phyloP scores from a whole-genome alignment of 1,284 basidiomycete genomes.

The Cutaneotrichosporon sp. region DNA sequence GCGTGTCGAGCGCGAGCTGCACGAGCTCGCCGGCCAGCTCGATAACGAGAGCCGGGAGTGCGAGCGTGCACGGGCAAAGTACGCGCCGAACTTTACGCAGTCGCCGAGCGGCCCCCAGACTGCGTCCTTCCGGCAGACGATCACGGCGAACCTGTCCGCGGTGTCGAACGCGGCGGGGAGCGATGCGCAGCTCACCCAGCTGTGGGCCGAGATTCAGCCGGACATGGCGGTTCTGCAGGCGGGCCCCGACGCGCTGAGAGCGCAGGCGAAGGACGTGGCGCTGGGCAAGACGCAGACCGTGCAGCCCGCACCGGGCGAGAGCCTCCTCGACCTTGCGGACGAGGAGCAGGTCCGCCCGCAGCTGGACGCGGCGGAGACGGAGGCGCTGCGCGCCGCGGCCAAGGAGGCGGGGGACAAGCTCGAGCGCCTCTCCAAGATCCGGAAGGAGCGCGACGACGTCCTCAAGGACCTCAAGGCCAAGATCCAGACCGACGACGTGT shows the following conservation, averaged over 20 bases:
- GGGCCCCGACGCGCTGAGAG: slow-evolving; percentile 58
- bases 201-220: slow-evolving; percentile 72
- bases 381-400: slow-evolving; percentile 68
- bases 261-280: slow-evolving; percentile 66
- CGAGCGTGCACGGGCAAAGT: slow-evolving; percentile 78
- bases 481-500: slow-evolving; percentile 96
- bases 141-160: slow-evolving; percentile 75
- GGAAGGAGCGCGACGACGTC: slow-evolving; percentile 79
- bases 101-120: slow-evolving; percentile 76
- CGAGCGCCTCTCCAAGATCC: slow-evolving; percentile 74
- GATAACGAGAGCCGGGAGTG: slow-evolving; percentile 79
- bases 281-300: slow-evolving; percentile 55
- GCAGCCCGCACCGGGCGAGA: slow-evolving; percentile 29
- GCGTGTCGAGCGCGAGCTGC: slow-evolving; percentile 64
- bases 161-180: slow-evolving; percentile 75
- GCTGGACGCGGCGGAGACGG: slow-evolving; percentile 59
- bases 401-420: slow-evolving; percentile 75
- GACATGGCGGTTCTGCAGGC: slow-evolving; percentile 68
- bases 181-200: slow-evolving; percentile 70
- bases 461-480: slow-evolving; percentile 89
- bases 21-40: slow-evolving; percentile 63
- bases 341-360: slow-evolving; percentile 49
- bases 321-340: slow-evolving; percentile 62
- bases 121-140: slow-evolving; percentile 70
- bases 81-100: slow-evolving; percentile 86